Evolutionary conservation across 2,329 filamentous ascomycete species (phyloP).

Genomic region (Paraphaeosphaeria minitans): DNA sequence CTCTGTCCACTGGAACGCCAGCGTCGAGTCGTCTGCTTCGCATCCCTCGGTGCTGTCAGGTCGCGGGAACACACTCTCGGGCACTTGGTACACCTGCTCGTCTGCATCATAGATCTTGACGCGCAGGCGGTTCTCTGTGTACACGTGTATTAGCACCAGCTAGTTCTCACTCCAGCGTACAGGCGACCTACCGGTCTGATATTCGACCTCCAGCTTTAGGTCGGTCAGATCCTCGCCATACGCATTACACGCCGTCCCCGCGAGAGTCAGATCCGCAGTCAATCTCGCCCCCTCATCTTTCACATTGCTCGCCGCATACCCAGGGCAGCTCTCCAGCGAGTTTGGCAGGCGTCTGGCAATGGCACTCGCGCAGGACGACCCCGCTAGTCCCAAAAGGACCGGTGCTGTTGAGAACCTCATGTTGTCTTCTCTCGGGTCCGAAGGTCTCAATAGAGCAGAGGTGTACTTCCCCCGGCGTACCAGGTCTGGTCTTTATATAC

Average conservation of each 20-base stretch:
- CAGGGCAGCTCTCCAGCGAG: slow-evolving; percentile 59
- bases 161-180: slow-evolving; percentile 62
- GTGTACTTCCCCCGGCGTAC: background rate
- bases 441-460: background rate
- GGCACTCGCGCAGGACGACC: slow-evolving; percentile 23
- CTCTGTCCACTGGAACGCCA: slow-evolving; percentile 60
- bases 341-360: slow-evolving; percentile 26
- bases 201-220: slow-evolving; percentile 63
- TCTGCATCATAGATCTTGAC: slow-evolving; percentile 73
- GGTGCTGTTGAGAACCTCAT: slow-evolving; percentile 32
- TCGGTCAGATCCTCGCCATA: slow-evolving; percentile 63
- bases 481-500: background rate
- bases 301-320: slow-evolving; percentile 69
- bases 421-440: background rate
- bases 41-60: slow-evolving; percentile 50
- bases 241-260: slow-evolving; percentile 66
- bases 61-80: slow-evolving; percentile 69
- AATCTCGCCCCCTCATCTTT: slow-evolving; percentile 58
- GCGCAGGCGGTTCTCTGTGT: slow-evolving; percentile 66
- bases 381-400: slow-evolving; percentile 28
- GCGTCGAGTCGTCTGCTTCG: slow-evolving; percentile 47
- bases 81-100: slow-evolving; percentile 74
- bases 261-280: slow-evolving; percentile 70
- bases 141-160: slow-evolving; percentile 34
- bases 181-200: slow-evolving; percentile 62